Percentiles rank a stretch among this genome's conserved stretches.
Evolutionary conservation across 768 basidiomycete genomes (phyloP).

Genomic region (Porphyrellus cyaneotinctus): DNA sequence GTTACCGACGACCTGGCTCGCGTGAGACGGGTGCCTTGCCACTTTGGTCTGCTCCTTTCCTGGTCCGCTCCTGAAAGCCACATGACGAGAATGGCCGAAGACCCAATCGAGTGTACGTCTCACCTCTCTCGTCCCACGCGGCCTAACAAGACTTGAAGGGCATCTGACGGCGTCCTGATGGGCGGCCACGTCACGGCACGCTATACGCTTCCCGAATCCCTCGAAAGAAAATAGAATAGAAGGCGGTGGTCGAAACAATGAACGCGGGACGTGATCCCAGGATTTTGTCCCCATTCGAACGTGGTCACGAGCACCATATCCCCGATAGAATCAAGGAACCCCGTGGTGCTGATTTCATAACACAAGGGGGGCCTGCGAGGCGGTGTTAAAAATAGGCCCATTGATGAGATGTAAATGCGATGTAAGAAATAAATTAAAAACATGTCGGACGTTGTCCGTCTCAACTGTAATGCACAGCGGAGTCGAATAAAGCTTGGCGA

Average conservation of each 20-base stretch:
- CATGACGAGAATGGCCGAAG: background rate
- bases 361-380: too few species aligned
- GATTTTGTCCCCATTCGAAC: background rate
- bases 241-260: background rate
- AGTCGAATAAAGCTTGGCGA: constrained; percentile 1
- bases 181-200: background rate
- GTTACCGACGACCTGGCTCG: background rate
- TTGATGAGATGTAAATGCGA: too few species aligned
- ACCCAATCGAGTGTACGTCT: background rate
- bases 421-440: too few species aligned
- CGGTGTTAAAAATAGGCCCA: too few species aligned
- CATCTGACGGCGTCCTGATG: constrained; percentile 1
- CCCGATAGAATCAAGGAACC: too few species aligned
- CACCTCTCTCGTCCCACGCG: constrained; percentile 20
- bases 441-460: too few species aligned
- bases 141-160: background rate
- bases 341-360: too few species aligned
- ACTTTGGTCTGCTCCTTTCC: background rate
- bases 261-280: background rate
- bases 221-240: background rate
- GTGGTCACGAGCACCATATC: too few species aligned
- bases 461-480: too few species aligned
- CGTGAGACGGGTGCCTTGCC: constrained; percentile 14
- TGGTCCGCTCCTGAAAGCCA: background rate
- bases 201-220: background rate